These are phyloP conservation scores for Bjerkandera adusta DNA, from an alignment of 1,284 basidiomycete genomes.

Conservation along the genomic window DNA sequence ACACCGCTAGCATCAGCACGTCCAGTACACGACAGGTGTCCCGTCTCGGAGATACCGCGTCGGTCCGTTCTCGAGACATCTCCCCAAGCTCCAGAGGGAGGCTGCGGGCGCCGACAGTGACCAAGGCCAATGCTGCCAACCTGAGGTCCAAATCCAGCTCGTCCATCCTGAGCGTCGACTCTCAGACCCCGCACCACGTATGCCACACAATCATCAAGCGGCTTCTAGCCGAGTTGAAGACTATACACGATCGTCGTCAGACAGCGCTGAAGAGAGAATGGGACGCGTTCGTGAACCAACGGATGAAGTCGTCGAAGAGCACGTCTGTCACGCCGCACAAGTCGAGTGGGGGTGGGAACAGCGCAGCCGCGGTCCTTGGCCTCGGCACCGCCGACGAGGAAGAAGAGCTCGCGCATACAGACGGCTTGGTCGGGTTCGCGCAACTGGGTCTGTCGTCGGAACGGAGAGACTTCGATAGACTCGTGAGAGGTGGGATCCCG, in stretches of 20 bases:
- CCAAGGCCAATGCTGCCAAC: slow-evolving; percentile 19
- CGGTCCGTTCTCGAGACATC: slow-evolving; percentile 33
- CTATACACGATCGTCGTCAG: slow-evolving; percentile 86
- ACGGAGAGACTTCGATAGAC: slow-evolving; percentile 73
- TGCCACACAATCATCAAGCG: slow-evolving; percentile 76
- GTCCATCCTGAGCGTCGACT: slow-evolving; percentile 53
- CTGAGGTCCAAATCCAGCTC: slow-evolving; percentile 30
- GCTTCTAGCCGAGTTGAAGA: slow-evolving; percentile 79
- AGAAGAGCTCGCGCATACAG: slow-evolving; percentile 70
- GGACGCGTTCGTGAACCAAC: slow-evolving; percentile 83
- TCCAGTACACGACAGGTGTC: slow-evolving; percentile 23
- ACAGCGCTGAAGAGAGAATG: slow-evolving; percentile 74
- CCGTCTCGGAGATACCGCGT: slow-evolving; percentile 23
- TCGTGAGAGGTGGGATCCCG: slow-evolving; percentile 86
- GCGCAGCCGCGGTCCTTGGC: slow-evolving; percentile 60
- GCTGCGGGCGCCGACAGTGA: slow-evolving; percentile 41
- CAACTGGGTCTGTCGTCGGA: slow-evolving; percentile 80
- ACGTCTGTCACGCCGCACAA: slow-evolving; percentile 23
- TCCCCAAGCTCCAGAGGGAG: slow-evolving; percentile 52
- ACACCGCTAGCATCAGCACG: slow-evolving; percentile 26
- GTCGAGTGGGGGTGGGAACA: slow-evolving; percentile 30
- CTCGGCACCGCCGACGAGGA: slow-evolving; percentile 60
- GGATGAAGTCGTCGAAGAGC: slow-evolving; percentile 44
- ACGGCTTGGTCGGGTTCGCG: slow-evolving; percentile 85
- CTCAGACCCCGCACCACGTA: slow-evolving; percentile 64